These are phyloP conservation scores for Metschnikowia matae DNA, from an alignment of 805 yeast species.

Conservation along the genomic window DNA sequence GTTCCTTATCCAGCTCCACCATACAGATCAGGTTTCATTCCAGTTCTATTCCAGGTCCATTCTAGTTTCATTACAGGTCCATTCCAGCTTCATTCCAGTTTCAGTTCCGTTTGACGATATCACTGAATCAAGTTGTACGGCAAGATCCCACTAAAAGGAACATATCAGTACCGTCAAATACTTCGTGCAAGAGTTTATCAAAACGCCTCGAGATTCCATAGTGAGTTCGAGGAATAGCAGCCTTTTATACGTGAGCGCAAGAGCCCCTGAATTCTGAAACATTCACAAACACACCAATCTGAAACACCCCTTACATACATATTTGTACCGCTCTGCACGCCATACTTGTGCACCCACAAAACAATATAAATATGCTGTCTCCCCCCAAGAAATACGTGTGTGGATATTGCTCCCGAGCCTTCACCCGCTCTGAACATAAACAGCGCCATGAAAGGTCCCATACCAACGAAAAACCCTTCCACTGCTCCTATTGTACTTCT, in stretches of 20 bases:
- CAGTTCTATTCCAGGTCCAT: no score
- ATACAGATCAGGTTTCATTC: no score
- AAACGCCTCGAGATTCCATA: background rate
- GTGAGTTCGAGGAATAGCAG: background rate
- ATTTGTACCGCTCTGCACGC: no score
- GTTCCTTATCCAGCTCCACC: no score
- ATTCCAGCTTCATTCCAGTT: no score
- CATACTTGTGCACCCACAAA: background rate
- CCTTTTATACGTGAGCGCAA: background rate
- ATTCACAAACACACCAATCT: background rate
- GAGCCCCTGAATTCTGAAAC: background rate
- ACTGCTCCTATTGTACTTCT: conserved; percentile 63
- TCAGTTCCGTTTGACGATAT: no score
- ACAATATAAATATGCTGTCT: conserved; percentile 6
- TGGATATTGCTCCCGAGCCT: conserved; percentile 74
- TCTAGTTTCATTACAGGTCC: no score
- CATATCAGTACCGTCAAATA: no score
- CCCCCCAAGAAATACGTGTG: conserved; percentile 68
- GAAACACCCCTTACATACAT: background rate
- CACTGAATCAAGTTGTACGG: no score
- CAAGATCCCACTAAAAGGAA: no score
- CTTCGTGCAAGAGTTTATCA: background rate
- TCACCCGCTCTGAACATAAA: conserved; percentile 75
- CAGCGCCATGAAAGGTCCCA: conserved; percentile 77
- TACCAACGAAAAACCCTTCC: conserved; percentile 76